Conservation (phyloP, 2,329 filamentous ascomycete genomes). For the Incumbomyces lentus region DNA sequence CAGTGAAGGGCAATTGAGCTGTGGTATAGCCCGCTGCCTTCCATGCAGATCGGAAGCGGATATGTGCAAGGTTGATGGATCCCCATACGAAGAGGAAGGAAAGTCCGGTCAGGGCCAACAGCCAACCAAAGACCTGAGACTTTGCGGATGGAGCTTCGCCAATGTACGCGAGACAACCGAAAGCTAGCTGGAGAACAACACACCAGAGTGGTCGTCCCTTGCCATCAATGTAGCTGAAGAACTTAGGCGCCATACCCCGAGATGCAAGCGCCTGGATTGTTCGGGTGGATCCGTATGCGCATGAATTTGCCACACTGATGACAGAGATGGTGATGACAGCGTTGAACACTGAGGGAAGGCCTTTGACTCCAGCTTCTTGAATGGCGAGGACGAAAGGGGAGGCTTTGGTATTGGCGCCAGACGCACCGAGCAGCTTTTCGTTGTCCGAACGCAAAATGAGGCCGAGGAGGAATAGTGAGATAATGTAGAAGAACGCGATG, state of each 20-base stretch:
- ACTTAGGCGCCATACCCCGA: slow-evolving; percentile 66
- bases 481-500: slow-evolving; percentile 78
- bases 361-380: slow-evolving; percentile 66
- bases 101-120: slow-evolving; percentile 65
- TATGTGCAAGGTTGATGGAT: slow-evolving; percentile 47
- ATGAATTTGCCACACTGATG: slow-evolving; percentile 80
- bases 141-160: slow-evolving; percentile 42
- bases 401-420: slow-evolving; percentile 56
- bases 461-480: slow-evolving; percentile 70
- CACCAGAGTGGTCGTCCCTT: slow-evolving; percentile 68
- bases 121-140: slow-evolving; percentile 61
- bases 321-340: slow-evolving; percentile 87
- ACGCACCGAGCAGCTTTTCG: slow-evolving; percentile 49
- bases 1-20: slow-evolving; percentile 67
- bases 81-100: slow-evolving; percentile 66
- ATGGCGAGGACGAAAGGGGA: slow-evolving; percentile 94
- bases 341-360: slow-evolving; percentile 82
- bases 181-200: slow-evolving; percentile 53
- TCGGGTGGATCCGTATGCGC: slow-evolving; percentile 82
- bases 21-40: slow-evolving; percentile 54
- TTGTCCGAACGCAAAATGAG: slow-evolving; percentile 63
- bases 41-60: slow-evolving; percentile 80
- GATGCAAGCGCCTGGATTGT: slow-evolving; percentile 70
- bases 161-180: slow-evolving; percentile 70
- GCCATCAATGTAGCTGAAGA: slow-evolving; percentile 72